phyloP scores from a whole-genome alignment of 1,284 basidiomycete species.

The Hemileia vastatrix region DNA sequence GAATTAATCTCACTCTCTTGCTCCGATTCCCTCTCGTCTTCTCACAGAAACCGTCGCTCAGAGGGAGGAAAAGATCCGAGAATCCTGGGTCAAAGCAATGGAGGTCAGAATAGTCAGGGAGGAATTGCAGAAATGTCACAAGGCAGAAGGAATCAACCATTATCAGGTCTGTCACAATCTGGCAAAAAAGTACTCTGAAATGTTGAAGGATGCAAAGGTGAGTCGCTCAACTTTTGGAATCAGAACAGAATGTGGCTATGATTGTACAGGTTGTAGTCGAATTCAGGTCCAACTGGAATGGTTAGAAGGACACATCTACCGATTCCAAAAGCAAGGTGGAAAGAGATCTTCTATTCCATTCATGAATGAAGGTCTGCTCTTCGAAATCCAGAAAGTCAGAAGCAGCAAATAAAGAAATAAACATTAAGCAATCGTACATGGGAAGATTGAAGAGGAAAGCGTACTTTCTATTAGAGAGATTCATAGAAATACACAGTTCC shows the following conservation, averaged over 20 bases:
- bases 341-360: too few relatives aligned
- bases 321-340: too few relatives aligned
- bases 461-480: too few relatives aligned
- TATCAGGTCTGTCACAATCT: slow-evolving; percentile 71
- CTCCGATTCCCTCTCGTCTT: not conserved
- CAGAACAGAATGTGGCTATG: not conserved
- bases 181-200: slow-evolving; percentile 69
- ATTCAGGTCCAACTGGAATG: too few relatives aligned
- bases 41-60: slow-evolving; percentile 48
- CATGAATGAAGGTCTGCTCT: too few relatives aligned
- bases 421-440: too few relatives aligned
- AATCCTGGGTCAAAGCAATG: slow-evolving; percentile 92
- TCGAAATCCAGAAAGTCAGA: too few relatives aligned
- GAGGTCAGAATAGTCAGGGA: slow-evolving; percentile 80
- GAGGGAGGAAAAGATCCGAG: slow-evolving; percentile 70
- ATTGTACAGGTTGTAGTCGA: not conserved
- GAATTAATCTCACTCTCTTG: not conserved
- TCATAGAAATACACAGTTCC: too few relatives aligned
- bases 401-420: too few relatives aligned
- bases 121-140: slow-evolving; percentile 84
- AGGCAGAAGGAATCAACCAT: slow-evolving; percentile 65
- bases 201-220: slow-evolving; percentile 78
- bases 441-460: too few relatives aligned
- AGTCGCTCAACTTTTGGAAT: slow-evolving; percentile 44
- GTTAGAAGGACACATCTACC: too few relatives aligned